phyloP scores from a whole-genome alignment of 2,329 filamentous ascomycete species.

The Talaromyces sp. region DNA sequence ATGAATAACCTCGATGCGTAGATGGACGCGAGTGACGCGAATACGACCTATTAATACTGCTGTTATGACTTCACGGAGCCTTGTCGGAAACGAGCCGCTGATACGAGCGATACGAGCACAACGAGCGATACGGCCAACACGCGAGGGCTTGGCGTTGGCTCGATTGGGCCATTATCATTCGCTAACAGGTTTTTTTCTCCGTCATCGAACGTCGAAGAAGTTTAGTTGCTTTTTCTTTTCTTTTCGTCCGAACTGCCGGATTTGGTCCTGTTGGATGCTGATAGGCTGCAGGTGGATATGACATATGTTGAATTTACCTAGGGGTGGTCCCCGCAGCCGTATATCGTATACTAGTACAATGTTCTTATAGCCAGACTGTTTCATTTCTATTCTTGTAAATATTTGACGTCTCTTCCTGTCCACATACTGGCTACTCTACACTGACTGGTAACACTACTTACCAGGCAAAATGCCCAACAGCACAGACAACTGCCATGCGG shows the following conservation, averaged over 20 bases:
- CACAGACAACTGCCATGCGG: constrained; percentile 20
- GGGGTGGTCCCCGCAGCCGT: background rate
- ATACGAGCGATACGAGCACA: constrained; percentile 8
- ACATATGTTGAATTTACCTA: background rate
- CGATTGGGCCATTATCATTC: background rate
- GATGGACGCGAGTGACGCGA: too few species aligned
- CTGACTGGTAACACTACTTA: too few species aligned
- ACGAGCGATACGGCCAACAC: background rate
- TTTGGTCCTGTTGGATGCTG: background rate
- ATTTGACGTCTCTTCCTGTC: too few species aligned
- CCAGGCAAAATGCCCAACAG: background rate
- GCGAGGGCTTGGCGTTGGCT: background rate
- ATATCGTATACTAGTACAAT: background rate
- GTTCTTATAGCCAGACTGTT: background rate
- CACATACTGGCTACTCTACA: too few species aligned
- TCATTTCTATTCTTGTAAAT: too few species aligned
- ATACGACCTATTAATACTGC: too few species aligned
- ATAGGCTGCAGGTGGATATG: background rate
- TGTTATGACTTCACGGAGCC: too few species aligned
- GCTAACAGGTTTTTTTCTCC: background rate
- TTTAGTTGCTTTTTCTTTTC: background rate
- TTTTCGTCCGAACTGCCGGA: background rate
- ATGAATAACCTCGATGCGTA: too few species aligned
- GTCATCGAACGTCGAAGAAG: too few species aligned
- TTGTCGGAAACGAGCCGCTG: background rate